Conservation (phyloP, 2,329 filamentous ascomycete species). For the Aspergillus novofumigatus region DNA sequence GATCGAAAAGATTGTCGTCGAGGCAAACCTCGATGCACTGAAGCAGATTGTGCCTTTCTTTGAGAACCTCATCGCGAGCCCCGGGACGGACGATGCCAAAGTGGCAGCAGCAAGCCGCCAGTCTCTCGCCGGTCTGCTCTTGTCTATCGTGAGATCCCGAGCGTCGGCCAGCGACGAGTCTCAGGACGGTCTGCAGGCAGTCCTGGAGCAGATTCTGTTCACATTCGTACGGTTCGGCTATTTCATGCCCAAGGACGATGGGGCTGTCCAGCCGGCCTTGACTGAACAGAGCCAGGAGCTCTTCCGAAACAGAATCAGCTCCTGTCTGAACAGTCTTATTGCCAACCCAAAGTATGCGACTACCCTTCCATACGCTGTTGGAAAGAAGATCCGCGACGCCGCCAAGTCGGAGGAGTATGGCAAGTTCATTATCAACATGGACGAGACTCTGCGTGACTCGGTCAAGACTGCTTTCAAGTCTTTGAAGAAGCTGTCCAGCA, state of each 20-base stretch:
- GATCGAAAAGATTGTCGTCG: slow-evolving; percentile 67
- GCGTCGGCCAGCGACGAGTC: slow-evolving; percentile 25
- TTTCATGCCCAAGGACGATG: slow-evolving; percentile 39
- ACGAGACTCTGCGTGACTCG: slow-evolving; percentile 41
- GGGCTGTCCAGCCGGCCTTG: slow-evolving; percentile 42
- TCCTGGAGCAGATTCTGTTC: slow-evolving; percentile 43
- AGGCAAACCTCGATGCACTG: slow-evolving; percentile 49
- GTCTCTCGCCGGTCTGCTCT: slow-evolving; percentile 49
- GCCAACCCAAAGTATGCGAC: slow-evolving; percentile 35
- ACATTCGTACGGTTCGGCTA: slow-evolving; percentile 49
- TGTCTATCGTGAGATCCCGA: slow-evolving; percentile 46
- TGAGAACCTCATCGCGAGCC: slow-evolving; percentile 43
- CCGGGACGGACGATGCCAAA: slow-evolving; percentile 44
- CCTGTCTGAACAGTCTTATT: slow-evolving; percentile 51
- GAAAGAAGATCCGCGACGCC: slow-evolving; percentile 38
- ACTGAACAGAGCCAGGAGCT: slow-evolving; percentile 46
- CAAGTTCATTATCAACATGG: slow-evolving; percentile 47
- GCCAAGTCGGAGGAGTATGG: slow-evolving; percentile 32
- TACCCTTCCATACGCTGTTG: slow-evolving; percentile 37
- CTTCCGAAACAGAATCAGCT: slow-evolving; percentile 53
- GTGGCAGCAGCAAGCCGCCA: slow-evolving; percentile 45
- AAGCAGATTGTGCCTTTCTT: slow-evolving; percentile 53
- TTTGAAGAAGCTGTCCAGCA: slow-evolving; percentile 34
- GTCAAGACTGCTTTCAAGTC: slow-evolving; percentile 42
- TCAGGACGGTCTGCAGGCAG: slow-evolving; percentile 36